Evolutionary conservation across 768 basidiomycete species (phyloP).

Genomic region (Boletus pseudopeckii): DNA sequence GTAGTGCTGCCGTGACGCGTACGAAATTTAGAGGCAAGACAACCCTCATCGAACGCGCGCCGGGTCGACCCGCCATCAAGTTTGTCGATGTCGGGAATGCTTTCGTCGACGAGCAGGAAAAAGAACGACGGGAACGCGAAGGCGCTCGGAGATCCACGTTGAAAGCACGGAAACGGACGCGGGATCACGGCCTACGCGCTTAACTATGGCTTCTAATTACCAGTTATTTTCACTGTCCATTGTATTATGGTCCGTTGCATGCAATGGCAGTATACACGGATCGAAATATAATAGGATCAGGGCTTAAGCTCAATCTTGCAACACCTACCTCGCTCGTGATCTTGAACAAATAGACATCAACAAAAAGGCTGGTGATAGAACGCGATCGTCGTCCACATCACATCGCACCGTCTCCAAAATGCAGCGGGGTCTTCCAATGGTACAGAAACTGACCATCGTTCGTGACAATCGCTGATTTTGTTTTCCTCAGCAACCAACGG

Average conservation of each 20-base stretch:
- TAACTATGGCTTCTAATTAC: background rate
- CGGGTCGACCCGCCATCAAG: constrained; percentile 53
- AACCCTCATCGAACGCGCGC: constrained; percentile 35
- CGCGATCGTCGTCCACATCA: constrained; percentile 9
- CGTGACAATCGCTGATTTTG: constrained; percentile 13
- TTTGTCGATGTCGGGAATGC: constrained; percentile 75
- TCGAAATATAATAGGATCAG: background rate
- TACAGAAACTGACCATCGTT: constrained; percentile 26
- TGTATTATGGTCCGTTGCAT: background rate
- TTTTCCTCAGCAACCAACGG: constrained; percentile 82
- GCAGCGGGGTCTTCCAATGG: constrained; percentile 84
- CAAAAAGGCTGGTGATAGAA: constrained; percentile 3
- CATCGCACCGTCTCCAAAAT: constrained; percentile 46
- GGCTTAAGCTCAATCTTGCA: too few relatives aligned
- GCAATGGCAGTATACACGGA: background rate
- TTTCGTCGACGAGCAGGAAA: constrained; percentile 59
- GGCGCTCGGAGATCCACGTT: constrained; percentile 45
- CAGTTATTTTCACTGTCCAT: background rate
- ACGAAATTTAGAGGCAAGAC: constrained; percentile 38
- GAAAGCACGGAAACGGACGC: constrained; percentile 31
- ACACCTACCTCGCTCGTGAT: background rate
- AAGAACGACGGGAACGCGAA: constrained; percentile 45
- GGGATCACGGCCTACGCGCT: constrained; percentile 3
- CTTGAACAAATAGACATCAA: constrained; percentile 23
- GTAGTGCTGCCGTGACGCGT: constrained; percentile 36